These are phyloP conservation scores for Panaeolus papilionaceus DNA, from an alignment of 768 basidiomycete species.

Conservation along the genomic window DNA sequence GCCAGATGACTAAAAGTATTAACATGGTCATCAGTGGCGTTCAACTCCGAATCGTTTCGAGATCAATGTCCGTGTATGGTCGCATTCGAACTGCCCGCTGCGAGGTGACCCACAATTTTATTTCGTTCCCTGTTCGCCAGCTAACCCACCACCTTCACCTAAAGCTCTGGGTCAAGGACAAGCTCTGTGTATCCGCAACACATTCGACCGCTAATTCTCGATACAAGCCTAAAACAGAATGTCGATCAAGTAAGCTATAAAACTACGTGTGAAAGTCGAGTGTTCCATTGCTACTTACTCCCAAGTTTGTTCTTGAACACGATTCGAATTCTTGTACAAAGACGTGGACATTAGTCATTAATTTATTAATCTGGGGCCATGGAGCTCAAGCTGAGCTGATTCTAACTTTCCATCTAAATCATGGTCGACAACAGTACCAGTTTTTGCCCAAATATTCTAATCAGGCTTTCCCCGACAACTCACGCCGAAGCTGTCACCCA, in stretches of 20 bases:
- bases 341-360: too few relatives aligned
- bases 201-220: slow-evolving; percentile 47
- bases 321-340: too few relatives aligned
- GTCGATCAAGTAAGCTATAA: slow-evolving; percentile 19
- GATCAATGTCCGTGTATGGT: slow-evolving; percentile 47
- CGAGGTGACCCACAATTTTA: slow-evolving; percentile 41
- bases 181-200: slow-evolving; percentile 50
- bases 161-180: slow-evolving; percentile 49
- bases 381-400: too few relatives aligned
- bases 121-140: not conserved
- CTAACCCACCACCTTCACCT: slow-evolving; percentile 15
- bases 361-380: too few relatives aligned
- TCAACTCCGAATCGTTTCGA: slow-evolving; percentile 47
- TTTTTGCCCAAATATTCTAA: too few relatives aligned
- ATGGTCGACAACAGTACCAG: too few relatives aligned
- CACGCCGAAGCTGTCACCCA: not conserved
- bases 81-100: slow-evolving; percentile 48
- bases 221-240: slow-evolving; percentile 21
- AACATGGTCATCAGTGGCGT: slow-evolving; percentile 39
- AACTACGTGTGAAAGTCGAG: not conserved
- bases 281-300: too few relatives aligned
- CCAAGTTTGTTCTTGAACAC: too few relatives aligned
- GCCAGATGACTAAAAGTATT: not conserved
- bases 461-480: not conserved
- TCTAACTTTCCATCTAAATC: too few relatives aligned